Percentiles rank a stretch among this genome's conserved stretches.
phyloP scores from a whole-genome alignment of 169 alveolate genomes.

The Cryptosporidium baileyi region DNA sequence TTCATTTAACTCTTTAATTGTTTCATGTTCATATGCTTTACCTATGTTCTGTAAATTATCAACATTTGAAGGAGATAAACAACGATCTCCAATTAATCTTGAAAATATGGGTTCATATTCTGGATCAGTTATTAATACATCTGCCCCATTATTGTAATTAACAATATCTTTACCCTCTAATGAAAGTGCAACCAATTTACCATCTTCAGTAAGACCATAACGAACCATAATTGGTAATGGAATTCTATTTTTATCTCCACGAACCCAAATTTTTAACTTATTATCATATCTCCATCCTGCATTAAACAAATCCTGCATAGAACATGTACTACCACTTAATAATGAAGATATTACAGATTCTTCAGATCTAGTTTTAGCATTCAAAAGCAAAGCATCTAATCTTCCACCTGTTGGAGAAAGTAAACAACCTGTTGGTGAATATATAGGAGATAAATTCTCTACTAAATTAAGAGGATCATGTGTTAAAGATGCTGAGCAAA shows the following conservation, averaged over 20 bases:
- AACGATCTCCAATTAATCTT: slow-evolving; percentile 5
- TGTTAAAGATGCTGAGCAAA: slow-evolving; percentile 19
- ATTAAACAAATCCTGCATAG: slow-evolving; percentile 28
- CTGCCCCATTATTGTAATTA: slow-evolving; percentile 15
- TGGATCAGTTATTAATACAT: slow-evolving; percentile 44
- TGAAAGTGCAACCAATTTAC: slow-evolving; percentile 34
- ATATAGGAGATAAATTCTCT: slow-evolving; percentile 24
- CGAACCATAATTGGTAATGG: slow-evolving; percentile 64
- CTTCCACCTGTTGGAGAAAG: slow-evolving; percentile 51
- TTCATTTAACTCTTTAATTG: slow-evolving; percentile 16
- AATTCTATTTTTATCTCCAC: background rate
- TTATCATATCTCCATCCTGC: slow-evolving; percentile 64
- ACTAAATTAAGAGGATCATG: slow-evolving; percentile 16
- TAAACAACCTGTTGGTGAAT: slow-evolving; percentile 10
- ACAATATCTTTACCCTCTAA: slow-evolving; percentile 29
- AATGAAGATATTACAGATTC: slow-evolving; percentile 45
- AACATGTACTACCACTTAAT: slow-evolving; percentile 15
- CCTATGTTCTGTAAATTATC: background rate
- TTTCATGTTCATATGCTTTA: background rate
- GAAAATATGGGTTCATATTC: background rate
- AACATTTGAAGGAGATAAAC: slow-evolving; percentile 17
- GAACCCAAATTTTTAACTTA: slow-evolving; percentile 42
- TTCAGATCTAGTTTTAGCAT: slow-evolving; percentile 6
- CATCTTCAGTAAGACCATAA: slow-evolving; percentile 43
- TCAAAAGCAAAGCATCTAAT: slow-evolving; percentile 8